Conservation (phyloP, 352 stramenopile genomes). For the Halophytophthora polymorphica region DNA sequence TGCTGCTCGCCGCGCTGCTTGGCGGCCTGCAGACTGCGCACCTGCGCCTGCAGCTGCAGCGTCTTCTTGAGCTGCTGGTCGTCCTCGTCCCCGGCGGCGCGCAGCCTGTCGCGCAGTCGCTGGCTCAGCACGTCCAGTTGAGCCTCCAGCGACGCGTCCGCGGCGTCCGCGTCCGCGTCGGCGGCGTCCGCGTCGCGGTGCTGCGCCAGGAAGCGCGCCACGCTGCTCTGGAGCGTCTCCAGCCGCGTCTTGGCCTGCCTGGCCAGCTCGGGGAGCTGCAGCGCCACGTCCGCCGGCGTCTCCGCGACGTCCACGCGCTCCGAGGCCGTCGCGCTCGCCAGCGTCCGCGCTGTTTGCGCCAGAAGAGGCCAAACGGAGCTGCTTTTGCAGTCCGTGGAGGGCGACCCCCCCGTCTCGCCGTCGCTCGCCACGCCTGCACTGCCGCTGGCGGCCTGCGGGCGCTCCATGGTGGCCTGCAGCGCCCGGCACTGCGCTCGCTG, state of each 20-base stretch:
- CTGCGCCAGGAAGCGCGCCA: conserved; percentile 27
- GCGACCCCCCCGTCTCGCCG: background rate
- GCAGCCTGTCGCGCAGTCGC: conserved; percentile 10
- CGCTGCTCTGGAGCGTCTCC: conserved; percentile 9
- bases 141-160: conserved; percentile 1
- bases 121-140: conserved; percentile 14
- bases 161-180: background rate
- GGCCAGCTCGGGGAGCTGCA: conserved; percentile 20
- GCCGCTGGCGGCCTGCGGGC: background rate
- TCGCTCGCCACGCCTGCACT: no score
- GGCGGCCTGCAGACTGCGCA: conserved; percentile 23
- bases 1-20: conserved; percentile 14
- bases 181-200: conserved; percentile 13
- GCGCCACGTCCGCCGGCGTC: conserved; percentile 11
- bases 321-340: conserved; percentile 9
- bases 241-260: conserved; percentile 6
- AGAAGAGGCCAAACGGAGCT: conserved; percentile 13
- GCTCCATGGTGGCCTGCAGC: conserved; percentile 2
- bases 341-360: conserved; percentile 13
- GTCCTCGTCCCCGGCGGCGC: conserved; percentile 14
- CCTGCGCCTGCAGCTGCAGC: conserved; percentile 27
- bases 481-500: conserved; percentile 10
- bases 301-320: conserved; percentile 5
- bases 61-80: conserved; percentile 30
- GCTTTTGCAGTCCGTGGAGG: background rate